These are phyloP conservation scores for Chlorella sp. DNA, from an alignment of 139 green algal species.

Conservation along the genomic window DNA sequence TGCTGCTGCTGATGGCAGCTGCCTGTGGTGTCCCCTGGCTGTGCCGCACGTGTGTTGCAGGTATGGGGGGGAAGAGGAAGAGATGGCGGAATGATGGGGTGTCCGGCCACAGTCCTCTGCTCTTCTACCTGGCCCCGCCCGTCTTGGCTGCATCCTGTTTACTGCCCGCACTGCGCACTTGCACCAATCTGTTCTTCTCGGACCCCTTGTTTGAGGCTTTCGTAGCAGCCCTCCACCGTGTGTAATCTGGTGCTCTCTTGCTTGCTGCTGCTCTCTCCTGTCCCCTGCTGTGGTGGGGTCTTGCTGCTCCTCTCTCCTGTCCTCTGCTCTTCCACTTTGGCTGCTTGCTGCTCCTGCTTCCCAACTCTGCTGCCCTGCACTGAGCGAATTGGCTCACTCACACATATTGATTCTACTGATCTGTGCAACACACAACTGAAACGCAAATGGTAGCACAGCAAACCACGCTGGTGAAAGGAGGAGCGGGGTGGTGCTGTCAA, in stretches of 20 bases:
- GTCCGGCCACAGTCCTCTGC: neutral
- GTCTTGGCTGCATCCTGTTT: too few relatives aligned
- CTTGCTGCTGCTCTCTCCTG: neutral
- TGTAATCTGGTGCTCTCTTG: neutral
- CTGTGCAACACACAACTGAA: neutral
- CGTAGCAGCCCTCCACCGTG: neutral
- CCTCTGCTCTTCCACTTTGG: neutral
- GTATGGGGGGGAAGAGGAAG: neutral
- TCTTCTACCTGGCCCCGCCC: neutral
- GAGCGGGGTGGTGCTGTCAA: too few relatives aligned
- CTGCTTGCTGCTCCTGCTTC: neutral
- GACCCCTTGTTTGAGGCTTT: neutral
- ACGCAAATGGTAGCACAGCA: neutral
- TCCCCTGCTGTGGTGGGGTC: neutral
- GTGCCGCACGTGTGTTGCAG: neutral
- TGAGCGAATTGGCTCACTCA: neutral
- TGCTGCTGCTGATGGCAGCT: neutral
- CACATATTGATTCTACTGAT: neutral
- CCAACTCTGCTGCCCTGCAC: neutral
- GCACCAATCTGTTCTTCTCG: neutral
- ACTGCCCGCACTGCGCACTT: neutral
- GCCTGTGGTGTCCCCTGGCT: neutral
- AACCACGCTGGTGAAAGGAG: neutral
- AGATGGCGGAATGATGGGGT: constrained; percentile 17
- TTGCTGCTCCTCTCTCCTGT: neutral